phyloP scores from a whole-genome alignment of 2,329 filamentous ascomycete species.

The Fusarium sp. region DNA sequence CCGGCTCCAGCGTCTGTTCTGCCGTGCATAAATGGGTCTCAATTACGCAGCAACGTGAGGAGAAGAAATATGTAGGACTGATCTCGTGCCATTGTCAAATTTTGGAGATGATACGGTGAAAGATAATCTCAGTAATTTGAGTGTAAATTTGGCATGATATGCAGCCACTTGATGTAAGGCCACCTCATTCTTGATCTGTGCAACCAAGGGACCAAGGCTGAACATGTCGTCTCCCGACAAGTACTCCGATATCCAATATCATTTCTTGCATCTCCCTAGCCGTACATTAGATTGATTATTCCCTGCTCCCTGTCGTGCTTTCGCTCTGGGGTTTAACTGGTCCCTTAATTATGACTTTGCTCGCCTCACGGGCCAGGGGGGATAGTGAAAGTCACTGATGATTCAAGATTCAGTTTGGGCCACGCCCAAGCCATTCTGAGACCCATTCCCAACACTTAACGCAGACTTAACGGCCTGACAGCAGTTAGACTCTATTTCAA shows the following conservation, averaged over 20 bases:
- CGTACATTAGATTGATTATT: constrained; percentile 29
- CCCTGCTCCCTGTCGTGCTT: constrained; percentile 36
- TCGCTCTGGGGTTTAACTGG: constrained; percentile 37
- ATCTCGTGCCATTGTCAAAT: constrained; percentile 8
- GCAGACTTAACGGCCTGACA: background rate
- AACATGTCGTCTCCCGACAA: constrained; percentile 12
- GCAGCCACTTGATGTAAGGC: constrained; percentile 36
- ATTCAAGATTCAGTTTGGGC: constrained; percentile 30
- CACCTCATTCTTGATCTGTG: constrained; percentile 17
- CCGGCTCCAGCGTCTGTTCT: constrained; percentile 37
- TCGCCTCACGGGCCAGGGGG: constrained; percentile 43
- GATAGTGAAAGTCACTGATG: constrained; percentile 24
- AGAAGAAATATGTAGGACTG: background rate
- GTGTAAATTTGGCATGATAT: constrained; percentile 9
- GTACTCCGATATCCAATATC: constrained; percentile 24
- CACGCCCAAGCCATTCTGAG: constrained; percentile 18
- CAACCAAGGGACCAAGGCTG: background rate
- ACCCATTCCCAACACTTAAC: constrained; percentile 17
- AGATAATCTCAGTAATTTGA: background rate
- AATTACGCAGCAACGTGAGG: constrained; percentile 20
- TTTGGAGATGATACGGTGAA: background rate
- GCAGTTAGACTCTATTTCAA: background rate
- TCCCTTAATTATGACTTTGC: constrained; percentile 34
- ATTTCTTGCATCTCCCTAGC: constrained; percentile 35
- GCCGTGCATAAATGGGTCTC: constrained; percentile 34